Conservation (phyloP, 345 rosid genomes). For the Citrus inodora region DNA sequence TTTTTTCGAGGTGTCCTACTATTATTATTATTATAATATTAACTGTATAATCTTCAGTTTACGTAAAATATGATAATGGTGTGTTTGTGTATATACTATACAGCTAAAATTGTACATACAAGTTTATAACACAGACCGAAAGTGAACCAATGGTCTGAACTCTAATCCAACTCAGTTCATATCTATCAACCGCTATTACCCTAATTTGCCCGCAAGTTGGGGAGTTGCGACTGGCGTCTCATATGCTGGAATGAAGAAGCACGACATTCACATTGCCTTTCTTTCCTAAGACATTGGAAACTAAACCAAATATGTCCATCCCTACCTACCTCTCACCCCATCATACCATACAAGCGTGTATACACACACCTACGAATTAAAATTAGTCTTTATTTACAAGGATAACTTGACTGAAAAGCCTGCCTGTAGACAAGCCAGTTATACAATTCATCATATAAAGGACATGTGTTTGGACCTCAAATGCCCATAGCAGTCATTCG, state of each 20-base stretch:
- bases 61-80: no score
- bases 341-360: no score
- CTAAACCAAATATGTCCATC: no score
- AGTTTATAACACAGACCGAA: not conserved
- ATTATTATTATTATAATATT: not conserved
- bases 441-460: constrained; percentile 24
- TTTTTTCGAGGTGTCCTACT: no score
- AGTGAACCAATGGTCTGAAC: no score
- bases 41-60: no score
- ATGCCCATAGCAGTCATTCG: constrained; percentile 67
- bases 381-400: constrained; percentile 3
- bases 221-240: no score
- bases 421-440: not conserved
- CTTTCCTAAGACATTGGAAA: not conserved
- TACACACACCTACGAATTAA: not conserved
- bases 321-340: no score
- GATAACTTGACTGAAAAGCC: not conserved
- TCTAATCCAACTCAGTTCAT: not conserved
- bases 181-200: not conserved
- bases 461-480: constrained; percentile 44
- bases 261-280: no score
- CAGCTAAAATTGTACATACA: not conserved
- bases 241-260: not conserved
- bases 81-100: no score
- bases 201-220: no score